Conservation (phyloP, 208 protist genomes). For the Leishmania major region DNA sequence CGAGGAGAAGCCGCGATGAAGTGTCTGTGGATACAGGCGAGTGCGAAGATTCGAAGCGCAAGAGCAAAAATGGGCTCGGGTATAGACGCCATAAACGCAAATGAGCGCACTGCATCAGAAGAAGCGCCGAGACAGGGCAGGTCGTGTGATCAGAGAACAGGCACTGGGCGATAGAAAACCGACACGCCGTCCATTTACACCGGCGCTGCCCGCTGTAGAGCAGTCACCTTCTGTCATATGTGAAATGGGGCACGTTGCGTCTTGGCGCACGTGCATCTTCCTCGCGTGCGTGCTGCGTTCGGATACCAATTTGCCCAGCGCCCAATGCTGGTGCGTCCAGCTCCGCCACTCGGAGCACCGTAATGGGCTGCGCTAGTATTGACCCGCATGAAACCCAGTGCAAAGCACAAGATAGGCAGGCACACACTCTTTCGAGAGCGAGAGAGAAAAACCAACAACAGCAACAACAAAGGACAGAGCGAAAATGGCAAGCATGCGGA, state of each 20-base stretch:
- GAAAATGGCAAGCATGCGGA: background rate
- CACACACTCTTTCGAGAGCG: background rate
- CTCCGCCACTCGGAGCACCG: too few relatives aligned
- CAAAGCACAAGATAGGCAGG: background rate
- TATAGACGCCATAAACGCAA: background rate
- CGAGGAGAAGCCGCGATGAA: background rate
- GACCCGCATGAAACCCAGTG: background rate
- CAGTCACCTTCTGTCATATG: background rate
- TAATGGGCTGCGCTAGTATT: background rate
- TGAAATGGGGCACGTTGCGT: background rate
- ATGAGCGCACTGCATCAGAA: background rate
- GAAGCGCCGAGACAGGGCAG: background rate
- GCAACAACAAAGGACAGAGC: too few relatives aligned
- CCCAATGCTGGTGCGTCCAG: too few relatives aligned
- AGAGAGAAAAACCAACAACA: background rate
- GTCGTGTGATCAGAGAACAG: background rate
- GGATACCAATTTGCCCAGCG: background rate
- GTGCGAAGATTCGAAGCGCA: background rate
- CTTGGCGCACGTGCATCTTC: background rate
- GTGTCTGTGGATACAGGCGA: background rate
- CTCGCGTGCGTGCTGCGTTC: background rate
- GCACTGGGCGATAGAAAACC: background rate
- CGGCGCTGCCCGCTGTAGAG: background rate
- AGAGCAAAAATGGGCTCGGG: background rate
- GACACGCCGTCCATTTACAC: background rate